Base-by-base conservation (phyloP, 2,329 filamentous ascomycete species). In the Neonectria neomacrospora region DNA sequence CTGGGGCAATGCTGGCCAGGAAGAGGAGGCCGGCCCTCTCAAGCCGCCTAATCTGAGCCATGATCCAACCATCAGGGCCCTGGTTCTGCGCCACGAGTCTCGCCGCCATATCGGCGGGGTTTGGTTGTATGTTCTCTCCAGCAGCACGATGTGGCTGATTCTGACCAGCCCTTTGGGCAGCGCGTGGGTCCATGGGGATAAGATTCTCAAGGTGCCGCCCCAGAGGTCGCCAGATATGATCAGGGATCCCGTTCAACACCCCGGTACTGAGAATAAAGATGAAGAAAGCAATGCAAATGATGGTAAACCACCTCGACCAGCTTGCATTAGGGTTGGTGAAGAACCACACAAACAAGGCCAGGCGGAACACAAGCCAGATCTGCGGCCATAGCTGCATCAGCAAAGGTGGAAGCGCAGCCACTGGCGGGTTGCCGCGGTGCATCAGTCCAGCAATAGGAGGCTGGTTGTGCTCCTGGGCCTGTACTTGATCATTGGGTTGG, bases 1-100 rank as follows among this genome's bases (percentile, higher is more conserved):
- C 88, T 1, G 88, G 88, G 2, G 88, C 86, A 64, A 91, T 83
- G 72, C 88, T 91, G 20, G 88, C 88, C 22, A 91, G 78, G 70
- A 91, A 90, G 23, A 91, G 79, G 16, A 90, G 81, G 0, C 85
- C 81, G 18, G 87, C 85, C 65, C 88, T 83, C 75, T 91, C 88
- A 7, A 87, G 71, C 11, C 86, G 79, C 60, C 87, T 80, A 5
- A 85, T 75, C 59, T 85, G 83, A 9, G 68, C 68, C 11, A 72
- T 41, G 26, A 80, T 42, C 78, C 78, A 80, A 12, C 66, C 71
- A 22, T 74, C 74, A 4, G 70, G 75, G 4, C 66, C 71, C 30
- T 70, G 74, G 14, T 72, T 74, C 54, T 79, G 71, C n/a, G 70
- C 83, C 2, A 89, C 76, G 8, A 90, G 74, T 60, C 87, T 80